phyloP scores from a whole-genome alignment of 2,329 filamentous ascomycete genomes.

The Penicillium fuscoglaucum region DNA sequence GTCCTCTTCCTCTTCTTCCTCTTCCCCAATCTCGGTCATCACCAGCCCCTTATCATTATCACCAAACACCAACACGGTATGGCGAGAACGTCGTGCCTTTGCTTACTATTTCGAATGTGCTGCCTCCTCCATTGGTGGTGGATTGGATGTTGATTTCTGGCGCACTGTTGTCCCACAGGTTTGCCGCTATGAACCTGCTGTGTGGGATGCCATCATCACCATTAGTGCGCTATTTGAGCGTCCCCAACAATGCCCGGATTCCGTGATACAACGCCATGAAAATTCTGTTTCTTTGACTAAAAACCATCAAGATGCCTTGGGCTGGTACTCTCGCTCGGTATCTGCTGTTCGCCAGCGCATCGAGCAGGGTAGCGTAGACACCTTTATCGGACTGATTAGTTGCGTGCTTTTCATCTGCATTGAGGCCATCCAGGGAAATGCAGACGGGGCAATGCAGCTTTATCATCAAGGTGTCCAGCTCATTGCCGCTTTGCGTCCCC shows the following conservation, averaged over 20 bases:
- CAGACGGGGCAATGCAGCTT: slow-evolving; percentile 30
- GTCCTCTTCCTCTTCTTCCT: background rate
- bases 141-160: slow-evolving; percentile 40
- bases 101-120: slow-evolving; percentile 39
- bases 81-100: slow-evolving; percentile 41
- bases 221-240: slow-evolving; percentile 40
- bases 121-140: slow-evolving; percentile 34
- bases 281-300: slow-evolving; percentile 10
- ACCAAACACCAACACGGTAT: slow-evolving; percentile 29
- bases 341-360: slow-evolving; percentile 29
- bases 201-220: slow-evolving; percentile 43
- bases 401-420: slow-evolving; percentile 39
- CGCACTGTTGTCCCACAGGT: slow-evolving; percentile 37
- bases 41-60: slow-evolving; percentile 19
- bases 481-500: slow-evolving; percentile 23
- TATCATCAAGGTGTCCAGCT: slow-evolving; percentile 33
- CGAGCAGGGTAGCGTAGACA: slow-evolving; percentile 25
- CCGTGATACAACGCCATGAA: slow-evolving; percentile 3
- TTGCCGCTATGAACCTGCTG: slow-evolving; percentile 37
- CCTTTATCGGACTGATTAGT: slow-evolving; percentile 33
- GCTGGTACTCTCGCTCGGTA: slow-evolving; percentile 36
- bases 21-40: slow-evolving; percentile 1
- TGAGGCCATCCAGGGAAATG: slow-evolving; percentile 30
- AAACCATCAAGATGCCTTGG: slow-evolving; percentile 29
- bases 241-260: slow-evolving; percentile 21